Base-by-base conservation (phyloP, 371 early-diverging fungal species). In the Mortierella sp. region DNA sequence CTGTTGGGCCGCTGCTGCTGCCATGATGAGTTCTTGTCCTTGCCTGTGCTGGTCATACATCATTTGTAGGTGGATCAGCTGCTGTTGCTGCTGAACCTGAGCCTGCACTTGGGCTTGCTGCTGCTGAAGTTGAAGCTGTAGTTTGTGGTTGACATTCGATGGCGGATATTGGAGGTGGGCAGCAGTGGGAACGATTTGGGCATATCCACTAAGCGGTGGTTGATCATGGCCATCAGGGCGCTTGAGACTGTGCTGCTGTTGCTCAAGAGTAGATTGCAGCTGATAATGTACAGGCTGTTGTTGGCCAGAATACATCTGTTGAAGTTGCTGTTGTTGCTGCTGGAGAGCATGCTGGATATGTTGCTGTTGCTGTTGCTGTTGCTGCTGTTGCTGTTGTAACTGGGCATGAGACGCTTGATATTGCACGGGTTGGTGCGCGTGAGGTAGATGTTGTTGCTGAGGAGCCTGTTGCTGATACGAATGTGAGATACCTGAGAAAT, bases 51-150 rank as follows among this genome's bases (percentile, higher is more conserved):
- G 64, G 25, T 63, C 67, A 22, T 71, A 71, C 50, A 58, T 56
- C 52, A 56, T 50, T 46, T 83, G 80, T 19, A 78, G 57, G 22
- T 73, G 69, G 16, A 79, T 61, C 40, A 81, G 47, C 40, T 80
- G 83, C 60, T 80, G 83, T 25, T 68, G 80, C 57, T 78, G 79
- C 48, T 69, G 81, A n/a, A n/a, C n/a, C n/a, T n/a, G n/a, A n/a
- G n/a, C n/a, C n/a, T n/a, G n/a, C n/a, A n/a, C n/a, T 12, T 60
- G 63, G 19, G 60, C 58, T 17, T 51, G 74, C 34, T 57, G 55
- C 34, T 46, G 22, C 29, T 60, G 60, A 1, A 34, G 81, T 62
- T 58, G 81, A 58, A 40, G 65, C 66, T 64, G 82, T 59, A 49
- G 79, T 70, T 60, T 83, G 73, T 50, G 82, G 69, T 10, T 65